These are phyloP conservation scores for Spergularia azorica DNA, from an alignment of 179 eudicot genomes.

Conservation along the genomic window DNA sequence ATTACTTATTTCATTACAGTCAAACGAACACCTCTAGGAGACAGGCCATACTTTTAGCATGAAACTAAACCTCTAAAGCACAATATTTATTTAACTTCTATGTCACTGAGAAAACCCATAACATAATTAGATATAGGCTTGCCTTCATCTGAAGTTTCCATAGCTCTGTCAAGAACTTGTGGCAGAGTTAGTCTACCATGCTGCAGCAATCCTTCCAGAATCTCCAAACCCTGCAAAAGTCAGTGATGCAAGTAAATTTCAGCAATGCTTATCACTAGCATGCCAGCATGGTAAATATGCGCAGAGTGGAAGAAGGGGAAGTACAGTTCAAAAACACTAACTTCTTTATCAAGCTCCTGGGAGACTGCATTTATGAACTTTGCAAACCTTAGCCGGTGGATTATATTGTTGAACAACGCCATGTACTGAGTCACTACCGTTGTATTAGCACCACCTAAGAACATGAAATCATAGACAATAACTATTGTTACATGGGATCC, in stretches of 20 bases:
- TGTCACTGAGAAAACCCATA: constrained; percentile 2
- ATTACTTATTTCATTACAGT: background rate
- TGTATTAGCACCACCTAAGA: constrained; percentile 57
- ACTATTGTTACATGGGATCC: constrained; percentile 1
- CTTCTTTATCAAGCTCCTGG: constrained; percentile 68
- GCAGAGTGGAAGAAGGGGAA: background rate
- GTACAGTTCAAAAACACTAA: constrained; percentile 34
- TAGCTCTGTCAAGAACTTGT: constrained; percentile 68
- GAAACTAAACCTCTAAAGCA: background rate
- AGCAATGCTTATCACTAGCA: background rate
- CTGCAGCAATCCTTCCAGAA: constrained; percentile 77
- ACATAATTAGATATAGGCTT: constrained; percentile 22
- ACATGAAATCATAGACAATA: constrained; percentile 3
- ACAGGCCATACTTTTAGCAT: background rate
- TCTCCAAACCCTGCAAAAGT: constrained; percentile 47
- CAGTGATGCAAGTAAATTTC: background rate
- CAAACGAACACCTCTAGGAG: background rate
- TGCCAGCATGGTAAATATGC: constrained; percentile 10
- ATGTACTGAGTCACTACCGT: constrained; percentile 66
- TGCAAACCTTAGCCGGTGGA: constrained; percentile 82
- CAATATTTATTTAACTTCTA: background rate
- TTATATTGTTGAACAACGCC: constrained; percentile 73
- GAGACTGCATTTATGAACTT: constrained; percentile 62
- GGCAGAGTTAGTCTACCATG: constrained; percentile 88
- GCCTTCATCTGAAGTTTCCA: constrained; percentile 48